These are phyloP conservation scores for Stentor coeruleus DNA, from an alignment of 73 alveolate genomes.

Conservation along the genomic window DNA sequence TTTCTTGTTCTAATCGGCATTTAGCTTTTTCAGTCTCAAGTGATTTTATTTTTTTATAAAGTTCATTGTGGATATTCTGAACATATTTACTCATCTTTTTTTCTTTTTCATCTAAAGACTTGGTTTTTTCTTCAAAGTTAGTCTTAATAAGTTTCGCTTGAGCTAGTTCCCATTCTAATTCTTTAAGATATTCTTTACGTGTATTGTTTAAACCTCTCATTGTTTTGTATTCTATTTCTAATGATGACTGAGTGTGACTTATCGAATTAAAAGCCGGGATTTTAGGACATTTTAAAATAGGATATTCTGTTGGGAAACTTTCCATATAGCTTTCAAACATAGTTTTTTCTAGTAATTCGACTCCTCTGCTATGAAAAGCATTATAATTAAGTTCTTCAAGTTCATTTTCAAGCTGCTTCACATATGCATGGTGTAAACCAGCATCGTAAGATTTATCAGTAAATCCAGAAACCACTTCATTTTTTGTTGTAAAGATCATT, in stretches of 20 bases:
- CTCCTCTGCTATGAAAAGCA: neutral
- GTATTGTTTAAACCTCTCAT: neutral
- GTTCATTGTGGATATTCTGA: neutral
- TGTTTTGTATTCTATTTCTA: neutral
- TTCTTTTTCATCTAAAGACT: neutral
- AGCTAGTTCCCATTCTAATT: neutral
- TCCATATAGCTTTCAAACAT: too few species aligned
- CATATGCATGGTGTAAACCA: too few species aligned
- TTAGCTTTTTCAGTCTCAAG: neutral
- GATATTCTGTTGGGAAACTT: too few species aligned
- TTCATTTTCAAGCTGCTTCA: conserved; percentile 13
- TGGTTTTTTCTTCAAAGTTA: neutral
- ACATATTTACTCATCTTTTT: neutral
- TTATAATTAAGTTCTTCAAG: neutral
- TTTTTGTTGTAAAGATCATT: too few species aligned
- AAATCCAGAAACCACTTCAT: neutral
- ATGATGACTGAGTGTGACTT: neutral
- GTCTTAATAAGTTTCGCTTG: neutral
- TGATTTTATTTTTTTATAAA: neutral
- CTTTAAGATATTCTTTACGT: neutral
- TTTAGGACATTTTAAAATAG: too few species aligned
- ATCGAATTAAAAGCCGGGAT: too few species aligned
- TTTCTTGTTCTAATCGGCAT: neutral
- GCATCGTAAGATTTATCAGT: neutral
- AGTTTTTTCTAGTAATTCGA: too few species aligned